Percentiles rank a stretch among this genome's conserved stretches.
These are phyloP conservation scores for Speleostelium caveatum DNA, from an alignment of 78 protist species.

Conservation along the genomic window DNA sequence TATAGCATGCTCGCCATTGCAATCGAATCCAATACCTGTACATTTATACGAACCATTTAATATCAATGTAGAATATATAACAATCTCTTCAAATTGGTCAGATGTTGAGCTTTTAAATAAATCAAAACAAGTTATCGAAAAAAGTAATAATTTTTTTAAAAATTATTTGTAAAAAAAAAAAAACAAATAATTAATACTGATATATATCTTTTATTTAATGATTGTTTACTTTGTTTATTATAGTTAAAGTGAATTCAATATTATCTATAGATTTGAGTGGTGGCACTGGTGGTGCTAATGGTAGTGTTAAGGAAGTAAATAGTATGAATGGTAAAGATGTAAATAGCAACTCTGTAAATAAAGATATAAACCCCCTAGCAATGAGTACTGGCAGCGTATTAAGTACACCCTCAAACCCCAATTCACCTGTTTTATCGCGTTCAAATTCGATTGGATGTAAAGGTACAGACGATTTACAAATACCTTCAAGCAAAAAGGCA, in stretches of 20 bases:
- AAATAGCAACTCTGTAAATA: too few relatives aligned
- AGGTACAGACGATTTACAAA: constrained; percentile 16
- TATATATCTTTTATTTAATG: too few relatives aligned
- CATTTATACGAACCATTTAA: constrained; percentile 76
- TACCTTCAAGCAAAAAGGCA: constrained; percentile 19
- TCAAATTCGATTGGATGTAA: constrained; percentile 33
- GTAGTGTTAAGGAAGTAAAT: not conserved
- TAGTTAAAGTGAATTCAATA: constrained; percentile 33
- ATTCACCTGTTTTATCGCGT: constrained; percentile 9
- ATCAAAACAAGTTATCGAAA: constrained; percentile 12
- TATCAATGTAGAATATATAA: constrained; percentile 48
- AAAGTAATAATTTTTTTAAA: constrained; percentile 18
- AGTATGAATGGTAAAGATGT: too few relatives aligned
- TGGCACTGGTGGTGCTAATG: not conserved
- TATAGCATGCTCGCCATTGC: constrained; percentile 23
- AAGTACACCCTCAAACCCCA: too few relatives aligned
- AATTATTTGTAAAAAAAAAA: not conserved
- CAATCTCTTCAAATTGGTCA: constrained; percentile 23
- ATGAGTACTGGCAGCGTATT: too few relatives aligned
- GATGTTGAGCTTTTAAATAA: constrained; percentile 63
- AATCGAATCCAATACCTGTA: constrained; percentile 29
- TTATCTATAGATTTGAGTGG: not conserved
- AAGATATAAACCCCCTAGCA: not conserved
- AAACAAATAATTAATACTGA: too few relatives aligned
- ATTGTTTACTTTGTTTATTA: not conserved